phyloP scores from a whole-genome alignment of 345 rosid genomes.

The Populus tremula region DNA sequence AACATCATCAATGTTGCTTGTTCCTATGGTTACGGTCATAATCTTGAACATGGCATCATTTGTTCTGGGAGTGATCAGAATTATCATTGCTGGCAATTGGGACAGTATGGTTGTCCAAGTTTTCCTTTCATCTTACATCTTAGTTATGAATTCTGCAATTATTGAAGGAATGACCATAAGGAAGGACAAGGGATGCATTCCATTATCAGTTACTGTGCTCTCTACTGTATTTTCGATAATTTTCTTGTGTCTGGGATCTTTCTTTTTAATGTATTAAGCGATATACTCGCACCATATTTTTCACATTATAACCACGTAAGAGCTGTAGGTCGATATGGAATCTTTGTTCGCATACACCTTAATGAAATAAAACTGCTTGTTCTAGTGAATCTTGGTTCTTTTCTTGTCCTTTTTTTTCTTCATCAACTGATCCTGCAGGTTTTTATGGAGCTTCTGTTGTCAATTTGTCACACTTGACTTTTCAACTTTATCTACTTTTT shows the following conservation, averaged over 20 bases:
- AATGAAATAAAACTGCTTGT: too few species aligned
- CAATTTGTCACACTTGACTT: too few species aligned
- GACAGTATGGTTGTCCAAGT: conserved; percentile 24
- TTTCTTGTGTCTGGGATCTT: conserved; percentile 19
- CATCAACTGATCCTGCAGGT: too few species aligned
- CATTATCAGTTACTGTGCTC: conserved; percentile 18
- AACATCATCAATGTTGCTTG: conserved; percentile 31
- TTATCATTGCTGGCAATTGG: conserved; percentile 16
- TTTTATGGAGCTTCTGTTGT: too few species aligned
- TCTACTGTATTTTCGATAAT: conserved; percentile 16
- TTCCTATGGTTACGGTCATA: conserved; percentile 30
- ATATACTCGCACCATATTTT: background rate
- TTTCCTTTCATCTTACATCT: conserved; percentile 32
- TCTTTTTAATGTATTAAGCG: conserved; percentile 24
- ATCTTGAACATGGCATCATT: conserved; percentile 32
- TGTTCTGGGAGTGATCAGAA: conserved; percentile 27
- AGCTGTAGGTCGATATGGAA: too few species aligned
- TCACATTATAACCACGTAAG: background rate
- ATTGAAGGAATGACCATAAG: conserved; percentile 46
- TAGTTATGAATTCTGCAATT: conserved; percentile 27
- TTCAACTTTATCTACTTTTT: too few species aligned
- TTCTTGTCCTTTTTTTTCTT: too few species aligned
- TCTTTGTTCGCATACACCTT: too few species aligned
- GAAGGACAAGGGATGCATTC: conserved; percentile 43
- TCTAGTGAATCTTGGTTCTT: too few species aligned